These are phyloP conservation scores for Ulota crispa DNA, from an alignment of 225 moss, liverwort and hornwort genomes.

Conservation along the genomic window DNA sequence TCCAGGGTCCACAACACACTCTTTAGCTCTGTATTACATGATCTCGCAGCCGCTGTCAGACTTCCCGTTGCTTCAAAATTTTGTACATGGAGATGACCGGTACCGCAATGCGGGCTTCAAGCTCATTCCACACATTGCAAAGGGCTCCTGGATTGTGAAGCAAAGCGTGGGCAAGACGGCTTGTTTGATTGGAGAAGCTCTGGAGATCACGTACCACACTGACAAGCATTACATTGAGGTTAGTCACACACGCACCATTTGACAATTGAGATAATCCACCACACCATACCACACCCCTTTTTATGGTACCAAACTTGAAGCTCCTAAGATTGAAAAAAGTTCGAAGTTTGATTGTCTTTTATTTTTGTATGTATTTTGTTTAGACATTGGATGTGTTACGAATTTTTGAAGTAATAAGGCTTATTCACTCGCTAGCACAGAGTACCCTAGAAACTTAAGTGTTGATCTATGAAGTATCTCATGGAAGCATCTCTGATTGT, in stretches of 20 bases:
- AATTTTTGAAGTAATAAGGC: too few relatives aligned
- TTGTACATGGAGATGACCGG: slow-evolving; percentile 84
- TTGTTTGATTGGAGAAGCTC: slow-evolving; percentile 89
- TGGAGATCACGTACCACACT: slow-evolving; percentile 87
- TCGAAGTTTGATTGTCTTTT: too few relatives aligned
- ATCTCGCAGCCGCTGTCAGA: slow-evolving; percentile 71
- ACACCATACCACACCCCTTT: background rate
- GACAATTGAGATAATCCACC: background rate
- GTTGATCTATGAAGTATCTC: too few relatives aligned
- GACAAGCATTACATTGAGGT: slow-evolving; percentile 92
- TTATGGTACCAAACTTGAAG: too few relatives aligned
- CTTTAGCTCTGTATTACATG: slow-evolving; percentile 87
- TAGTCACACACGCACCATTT: background rate
- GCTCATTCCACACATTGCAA: slow-evolving; percentile 96
- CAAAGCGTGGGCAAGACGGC: slow-evolving; percentile 99
- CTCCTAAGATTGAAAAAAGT: too few relatives aligned
- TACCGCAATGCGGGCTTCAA: slow-evolving; percentile 90
- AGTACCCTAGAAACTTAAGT: too few relatives aligned
- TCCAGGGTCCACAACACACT: slow-evolving; percentile 78
- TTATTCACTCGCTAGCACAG: too few relatives aligned
- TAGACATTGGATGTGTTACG: too few relatives aligned
- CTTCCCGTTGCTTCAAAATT: slow-evolving; percentile 79
- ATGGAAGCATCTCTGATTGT: background rate
- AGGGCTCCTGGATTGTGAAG: slow-evolving; percentile 99
- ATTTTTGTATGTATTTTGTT: too few relatives aligned